Evolutionary conservation across 495 filamentous ascomycete genomes (phyloP).

Genomic region (Xylaria scruposa): DNA sequence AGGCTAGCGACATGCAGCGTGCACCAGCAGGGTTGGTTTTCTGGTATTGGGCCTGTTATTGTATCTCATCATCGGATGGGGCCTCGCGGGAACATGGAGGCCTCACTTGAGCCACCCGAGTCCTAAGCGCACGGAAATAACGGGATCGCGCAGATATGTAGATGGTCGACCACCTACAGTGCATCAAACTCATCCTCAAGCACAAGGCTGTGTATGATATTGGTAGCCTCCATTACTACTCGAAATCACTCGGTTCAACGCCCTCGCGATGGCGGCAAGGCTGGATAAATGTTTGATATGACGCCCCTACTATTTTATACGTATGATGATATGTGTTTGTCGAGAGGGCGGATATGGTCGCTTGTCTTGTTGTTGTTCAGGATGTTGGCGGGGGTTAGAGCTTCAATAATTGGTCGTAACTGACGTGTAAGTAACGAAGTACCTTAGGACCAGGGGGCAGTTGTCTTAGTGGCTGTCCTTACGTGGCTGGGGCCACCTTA

Average conservation of each 20-base stretch:
- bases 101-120: conserved; percentile 7
- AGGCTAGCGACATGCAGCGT: conserved; percentile 1
- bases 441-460: neutral
- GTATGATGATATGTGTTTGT: neutral
- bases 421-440: neutral
- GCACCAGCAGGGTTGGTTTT: neutral
- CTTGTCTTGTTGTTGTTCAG: neutral
- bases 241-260: neutral
- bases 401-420: neutral
- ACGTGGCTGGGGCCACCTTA: neutral
- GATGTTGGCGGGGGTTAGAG: neutral
- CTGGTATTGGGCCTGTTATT: neutral
- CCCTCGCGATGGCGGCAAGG: neutral
- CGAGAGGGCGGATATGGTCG: neutral
- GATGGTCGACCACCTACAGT: conserved; percentile 46
- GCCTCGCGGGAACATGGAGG: neutral
- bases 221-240: conserved; percentile 37
- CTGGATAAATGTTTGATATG: neutral
- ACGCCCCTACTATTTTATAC: neutral
- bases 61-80: neutral
- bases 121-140: neutral
- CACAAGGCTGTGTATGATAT: conserved; percentile 47
- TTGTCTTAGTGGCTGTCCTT: neutral
- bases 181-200: conserved; percentile 56
- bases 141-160: neutral